Conservation (phyloP, 1,139 yeast species). For the Pichia sp. region DNA sequence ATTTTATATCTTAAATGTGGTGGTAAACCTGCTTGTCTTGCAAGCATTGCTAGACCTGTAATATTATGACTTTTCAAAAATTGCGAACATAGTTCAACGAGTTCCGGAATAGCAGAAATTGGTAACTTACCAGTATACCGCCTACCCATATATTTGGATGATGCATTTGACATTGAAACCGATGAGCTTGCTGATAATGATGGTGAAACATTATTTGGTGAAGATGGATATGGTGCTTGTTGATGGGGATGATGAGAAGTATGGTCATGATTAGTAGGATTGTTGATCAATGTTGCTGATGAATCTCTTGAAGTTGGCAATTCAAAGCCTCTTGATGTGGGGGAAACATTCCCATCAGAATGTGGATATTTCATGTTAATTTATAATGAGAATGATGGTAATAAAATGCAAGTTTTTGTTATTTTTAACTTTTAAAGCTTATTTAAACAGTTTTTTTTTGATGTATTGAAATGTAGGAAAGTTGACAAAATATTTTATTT, state of each 20-base stretch:
- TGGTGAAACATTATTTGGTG: conserved; percentile 4
- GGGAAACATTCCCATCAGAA: background rate
- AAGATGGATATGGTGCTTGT: background rate
- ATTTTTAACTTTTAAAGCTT: background rate
- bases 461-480: background rate
- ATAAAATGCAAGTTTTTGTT: background rate
- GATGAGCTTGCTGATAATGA: conserved; percentile 8
- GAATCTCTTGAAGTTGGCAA: conserved; percentile 3
- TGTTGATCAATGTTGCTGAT: background rate
- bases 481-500: background rate
- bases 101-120: conserved; percentile 27
- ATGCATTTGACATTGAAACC: conserved; percentile 10
- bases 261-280: background rate
- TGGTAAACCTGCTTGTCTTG: conserved; percentile 82
- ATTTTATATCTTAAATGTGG: conserved; percentile 70
- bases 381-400: background rate
- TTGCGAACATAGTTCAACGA: conserved; percentile 27
- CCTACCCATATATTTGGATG: conserved; percentile 19
- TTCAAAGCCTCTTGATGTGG: background rate
- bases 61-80: conserved; percentile 49
- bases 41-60: conserved; percentile 68
- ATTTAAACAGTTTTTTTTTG: background rate
- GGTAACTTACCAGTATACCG: conserved; percentile 28
- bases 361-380: background rate
- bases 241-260: background rate